These are phyloP conservation scores for Suillus hirtellus DNA, from an alignment of 768 basidiomycete genomes.

Conservation along the genomic window DNA sequence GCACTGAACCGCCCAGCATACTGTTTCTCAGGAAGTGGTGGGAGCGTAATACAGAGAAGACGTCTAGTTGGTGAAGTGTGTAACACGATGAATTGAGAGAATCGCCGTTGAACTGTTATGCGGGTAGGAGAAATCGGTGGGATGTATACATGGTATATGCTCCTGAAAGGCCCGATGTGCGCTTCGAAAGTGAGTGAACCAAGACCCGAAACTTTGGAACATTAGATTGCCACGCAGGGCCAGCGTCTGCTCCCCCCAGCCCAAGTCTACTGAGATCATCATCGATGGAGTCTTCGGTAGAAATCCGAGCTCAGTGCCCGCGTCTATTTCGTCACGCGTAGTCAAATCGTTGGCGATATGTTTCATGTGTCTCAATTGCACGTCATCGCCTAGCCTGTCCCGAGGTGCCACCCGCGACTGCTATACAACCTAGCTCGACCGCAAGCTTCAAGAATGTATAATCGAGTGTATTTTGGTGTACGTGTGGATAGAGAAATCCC, in stretches of 20 bases:
- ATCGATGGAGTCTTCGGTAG: conserved; percentile 37
- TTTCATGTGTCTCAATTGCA: not conserved
- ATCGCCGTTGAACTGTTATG: conserved; percentile 79
- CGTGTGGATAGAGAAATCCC: not conserved
- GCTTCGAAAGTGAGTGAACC: conserved; percentile 81
- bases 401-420: not conserved
- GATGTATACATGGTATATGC: conserved; percentile 68
- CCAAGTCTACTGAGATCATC: conserved; percentile 45
- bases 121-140: conserved; percentile 43
- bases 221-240: conserved; percentile 73
- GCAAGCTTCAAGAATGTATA: not conserved
- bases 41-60: conserved; percentile 75
- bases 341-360: not conserved
- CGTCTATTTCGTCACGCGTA: not conserved
- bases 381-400: not conserved
- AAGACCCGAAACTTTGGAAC: conserved; percentile 70
- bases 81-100: conserved; percentile 81
- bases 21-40: conserved; percentile 83
- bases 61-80: conserved; percentile 68
- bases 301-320: conserved; percentile 17
- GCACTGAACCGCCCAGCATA: conserved; percentile 78
- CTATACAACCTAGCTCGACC: not conserved
- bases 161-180: conserved; percentile 62
- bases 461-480: not conserved
- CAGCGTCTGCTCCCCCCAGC: conserved; percentile 59